Base-by-base conservation (phyloP, 2,329 filamentous ascomycete genomes). In the Escovopsis weberi region DNA sequence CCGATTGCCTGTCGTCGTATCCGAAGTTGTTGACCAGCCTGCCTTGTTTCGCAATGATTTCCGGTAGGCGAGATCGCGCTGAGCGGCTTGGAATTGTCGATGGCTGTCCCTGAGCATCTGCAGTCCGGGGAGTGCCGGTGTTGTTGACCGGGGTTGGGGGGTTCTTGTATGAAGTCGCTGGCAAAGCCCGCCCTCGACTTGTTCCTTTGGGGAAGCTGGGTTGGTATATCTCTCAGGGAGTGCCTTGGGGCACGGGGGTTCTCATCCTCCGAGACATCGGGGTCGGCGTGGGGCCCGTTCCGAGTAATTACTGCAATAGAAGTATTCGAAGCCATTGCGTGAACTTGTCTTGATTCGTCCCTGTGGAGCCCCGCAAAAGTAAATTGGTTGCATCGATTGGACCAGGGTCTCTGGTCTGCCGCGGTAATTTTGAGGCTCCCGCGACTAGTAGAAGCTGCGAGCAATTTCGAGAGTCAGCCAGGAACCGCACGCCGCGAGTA, bases 1-100 rank as follows among this genome's bases (percentile, higher is more conserved):
- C 57, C 53, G 39, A 58, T 49, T 30, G 53, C 50, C 15, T 57
- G 53, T n/a, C 58, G 60, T 33, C 55, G 55, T 45, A 38, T 43
- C 15, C 53, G 53, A 39, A 46, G 40, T 41, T 48, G 46, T 39
- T 53, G 52, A 40, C 53, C 42, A 28, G 39, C 23, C 23, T 38
- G 30, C 37, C 48, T 47, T 18, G 40, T 9, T 35, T 49, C 50
- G 37, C 34, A 33, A 32, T 43, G 26, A 26, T 44, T 43, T 30
- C 46, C 37, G 36, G 51, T 47, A 26, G 42, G 39, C 33, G 43
- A 42, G 26, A 35, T 18, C 34, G 50, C 38, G 38, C 39, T 45
- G 45, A 30, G 43, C 37, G 37, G 45, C 41, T 39, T 46, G 34
- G 35, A 37, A 26, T 43, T 39, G 32, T 35, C 39, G 33, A 30